Conservation (phyloP, 2,329 filamentous ascomycete species). For the Tolypocladium pustulatum region DNA sequence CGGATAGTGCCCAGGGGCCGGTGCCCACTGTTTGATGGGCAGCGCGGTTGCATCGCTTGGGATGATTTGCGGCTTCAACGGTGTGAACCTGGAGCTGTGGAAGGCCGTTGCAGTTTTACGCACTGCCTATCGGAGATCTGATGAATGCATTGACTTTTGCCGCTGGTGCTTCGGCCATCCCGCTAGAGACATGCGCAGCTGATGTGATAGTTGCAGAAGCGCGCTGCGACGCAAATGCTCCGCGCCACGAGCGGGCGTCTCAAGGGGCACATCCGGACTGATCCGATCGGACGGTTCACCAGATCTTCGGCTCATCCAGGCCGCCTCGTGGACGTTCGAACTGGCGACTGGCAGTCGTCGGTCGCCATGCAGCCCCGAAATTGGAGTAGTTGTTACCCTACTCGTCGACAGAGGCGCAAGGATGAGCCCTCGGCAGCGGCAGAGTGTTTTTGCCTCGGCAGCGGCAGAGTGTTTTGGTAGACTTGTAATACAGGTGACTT, state of each 20-base stretch:
- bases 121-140: no score
- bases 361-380: neutral
- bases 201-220: neutral
- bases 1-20: neutral
- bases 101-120: neutral
- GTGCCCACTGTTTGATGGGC: neutral
- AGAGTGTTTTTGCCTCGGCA: no score
- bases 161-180: neutral
- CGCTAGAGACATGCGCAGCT: neutral
- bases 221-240: neutral
- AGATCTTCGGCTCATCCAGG: neutral
- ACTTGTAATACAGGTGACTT: no score
- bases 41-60: no score
- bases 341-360: neutral
- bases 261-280: neutral
- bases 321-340: neutral
- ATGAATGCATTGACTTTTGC: no score
- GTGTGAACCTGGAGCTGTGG: neutral
- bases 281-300: neutral
- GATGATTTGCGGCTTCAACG: no score
- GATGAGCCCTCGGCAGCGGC: no score
- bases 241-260: neutral
- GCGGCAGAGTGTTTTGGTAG: no score
- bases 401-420: neutral
- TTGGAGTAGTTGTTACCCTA: neutral